Evolutionary conservation across 2,329 filamentous ascomycete genomes (phyloP).

Genomic region (Venturia carpophila): DNA sequence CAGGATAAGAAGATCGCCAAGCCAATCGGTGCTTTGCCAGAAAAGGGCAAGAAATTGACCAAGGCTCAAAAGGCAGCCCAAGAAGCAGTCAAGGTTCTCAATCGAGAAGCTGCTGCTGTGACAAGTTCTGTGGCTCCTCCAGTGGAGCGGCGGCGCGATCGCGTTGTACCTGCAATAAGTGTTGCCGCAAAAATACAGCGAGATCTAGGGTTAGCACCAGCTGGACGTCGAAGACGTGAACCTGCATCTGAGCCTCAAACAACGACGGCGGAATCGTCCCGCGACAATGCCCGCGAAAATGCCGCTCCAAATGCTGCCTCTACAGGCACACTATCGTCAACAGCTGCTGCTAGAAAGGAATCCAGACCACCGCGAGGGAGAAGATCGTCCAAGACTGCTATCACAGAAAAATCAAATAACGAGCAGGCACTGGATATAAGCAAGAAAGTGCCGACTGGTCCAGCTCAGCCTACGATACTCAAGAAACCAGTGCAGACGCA

Average conservation of each 20-base stretch:
- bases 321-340: neutral
- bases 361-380: constrained; percentile 31
- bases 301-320: neutral
- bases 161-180: constrained; percentile 40
- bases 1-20: constrained; percentile 31
- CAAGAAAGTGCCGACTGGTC: constrained; percentile 23
- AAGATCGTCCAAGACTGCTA: constrained; percentile 31
- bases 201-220: constrained; percentile 49
- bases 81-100: constrained; percentile 53
- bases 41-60: constrained; percentile 32
- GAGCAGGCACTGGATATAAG: constrained; percentile 26
- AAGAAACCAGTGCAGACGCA: constrained; percentile 29
- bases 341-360: constrained; percentile 29
- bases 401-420: constrained; percentile 29
- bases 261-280: constrained; percentile 21
- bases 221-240: constrained; percentile 34
- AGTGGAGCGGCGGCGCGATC: constrained; percentile 44
- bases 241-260: constrained; percentile 24
- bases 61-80: constrained; percentile 52
- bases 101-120: constrained; percentile 38
- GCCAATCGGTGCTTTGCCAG: constrained; percentile 27
- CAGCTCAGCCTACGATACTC: constrained; percentile 30
- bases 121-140: constrained; percentile 28
- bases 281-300: constrained; percentile 12
- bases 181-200: constrained; percentile 53